Evolutionary conservation across 768 basidiomycete genomes (phyloP).

Genomic region (Phylloporus sp.): DNA sequence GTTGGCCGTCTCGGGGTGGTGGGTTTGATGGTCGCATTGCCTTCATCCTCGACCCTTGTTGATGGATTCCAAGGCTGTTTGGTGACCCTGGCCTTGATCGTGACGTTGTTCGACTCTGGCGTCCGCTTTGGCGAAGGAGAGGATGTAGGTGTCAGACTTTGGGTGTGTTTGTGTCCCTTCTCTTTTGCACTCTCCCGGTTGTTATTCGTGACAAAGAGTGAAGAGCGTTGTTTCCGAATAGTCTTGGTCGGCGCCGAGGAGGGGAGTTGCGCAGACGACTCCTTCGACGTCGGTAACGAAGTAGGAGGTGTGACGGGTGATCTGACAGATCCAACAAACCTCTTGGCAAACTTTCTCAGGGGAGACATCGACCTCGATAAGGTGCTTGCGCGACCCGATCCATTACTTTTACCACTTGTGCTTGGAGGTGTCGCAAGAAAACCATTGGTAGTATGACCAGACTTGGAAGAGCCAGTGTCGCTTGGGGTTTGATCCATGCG

Average conservation of each 20-base stretch:
- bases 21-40: conserved; percentile 42
- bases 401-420: conserved; percentile 39
- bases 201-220: conserved; percentile 53
- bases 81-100: conserved; percentile 36
- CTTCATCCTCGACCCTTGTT: conserved; percentile 64
- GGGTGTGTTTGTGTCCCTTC: conserved; percentile 63
- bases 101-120: conserved; percentile 36
- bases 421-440: conserved; percentile 65
- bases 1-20: conserved; percentile 47
- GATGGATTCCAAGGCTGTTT: conserved; percentile 79
- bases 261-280: conserved; percentile 36
- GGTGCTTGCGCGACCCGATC: conserved; percentile 38
- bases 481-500: conserved; percentile 50
- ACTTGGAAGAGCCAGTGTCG: conserved; percentile 68
- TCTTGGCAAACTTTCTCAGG: conserved; percentile 72
- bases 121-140: conserved; percentile 45
- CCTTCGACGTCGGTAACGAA: conserved; percentile 46
- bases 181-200: conserved; percentile 49
- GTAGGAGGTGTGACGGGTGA: conserved; percentile 40
- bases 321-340: conserved; percentile 49
- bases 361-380: conserved; percentile 79
- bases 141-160: conserved; percentile 68
- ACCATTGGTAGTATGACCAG: conserved; percentile 53
- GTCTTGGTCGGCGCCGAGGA: conserved; percentile 51
- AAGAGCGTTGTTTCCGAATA: conserved; percentile 57